A percentile compares a stretch with the other conserved stretches of the same genome.
Conservation (phyloP, 345 rosid genomes). For the Gossypium stocksii region DNA sequence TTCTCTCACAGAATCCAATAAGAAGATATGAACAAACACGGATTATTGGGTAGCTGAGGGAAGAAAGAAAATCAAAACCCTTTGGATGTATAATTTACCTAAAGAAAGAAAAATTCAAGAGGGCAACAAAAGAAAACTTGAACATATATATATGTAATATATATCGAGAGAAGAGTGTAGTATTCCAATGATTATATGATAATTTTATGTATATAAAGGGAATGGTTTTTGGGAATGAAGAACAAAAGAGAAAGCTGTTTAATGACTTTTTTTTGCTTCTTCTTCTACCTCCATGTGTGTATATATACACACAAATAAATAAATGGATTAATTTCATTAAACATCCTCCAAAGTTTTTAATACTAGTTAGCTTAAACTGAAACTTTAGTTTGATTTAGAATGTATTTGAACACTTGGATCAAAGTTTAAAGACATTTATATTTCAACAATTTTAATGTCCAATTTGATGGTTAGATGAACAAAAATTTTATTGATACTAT, state of each 20-base stretch:
- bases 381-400: too few relatives aligned
- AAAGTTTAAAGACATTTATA: neutral
- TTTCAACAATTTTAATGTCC: neutral
- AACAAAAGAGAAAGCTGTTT: slow-evolving; percentile 1
- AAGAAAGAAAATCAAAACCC: neutral
- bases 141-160: slow-evolving; percentile 8
- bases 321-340: too few relatives aligned
- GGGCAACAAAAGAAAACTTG: neutral
- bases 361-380: too few relatives aligned
- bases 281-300: slow-evolving; percentile 38
- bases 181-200: slow-evolving; percentile 19
- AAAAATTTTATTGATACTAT: neutral
- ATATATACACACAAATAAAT: slow-evolving; percentile 27
- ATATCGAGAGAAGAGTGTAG: slow-evolving; percentile 23
- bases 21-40: too few relatives aligned
- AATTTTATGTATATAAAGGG: neutral
- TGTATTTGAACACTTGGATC: neutral
- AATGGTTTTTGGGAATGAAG: neutral
- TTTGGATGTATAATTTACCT: neutral
- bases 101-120: too few relatives aligned
- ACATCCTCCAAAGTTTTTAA: too few relatives aligned
- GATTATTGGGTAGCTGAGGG: neutral
- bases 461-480: neutral
- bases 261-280: slow-evolving; percentile 14
- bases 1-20: neutral